phyloP scores from a whole-genome alignment of 2,329 filamentous ascomycete species.

The Penicillium sp. region DNA sequence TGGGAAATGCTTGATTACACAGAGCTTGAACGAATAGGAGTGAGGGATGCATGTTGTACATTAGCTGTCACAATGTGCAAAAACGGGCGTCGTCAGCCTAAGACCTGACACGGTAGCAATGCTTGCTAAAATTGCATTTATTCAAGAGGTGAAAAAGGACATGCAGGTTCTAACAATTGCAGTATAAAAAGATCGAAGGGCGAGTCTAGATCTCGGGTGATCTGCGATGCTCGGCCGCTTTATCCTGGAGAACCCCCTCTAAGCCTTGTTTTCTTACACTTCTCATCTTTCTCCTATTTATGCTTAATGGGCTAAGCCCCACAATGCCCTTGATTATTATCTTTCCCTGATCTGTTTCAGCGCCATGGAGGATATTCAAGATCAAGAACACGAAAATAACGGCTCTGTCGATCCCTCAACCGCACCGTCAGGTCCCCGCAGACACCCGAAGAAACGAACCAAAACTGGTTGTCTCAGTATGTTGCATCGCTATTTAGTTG shows the following conservation, averaged over 20 bases:
- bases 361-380: neutral
- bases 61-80: neutral
- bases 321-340: neutral
- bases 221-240: slow-evolving; percentile 10
- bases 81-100: neutral
- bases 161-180: neutral
- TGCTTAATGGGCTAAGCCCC: neutral
- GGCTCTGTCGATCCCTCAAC: slow-evolving; percentile 14
- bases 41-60: neutral
- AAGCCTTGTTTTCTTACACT: neutral
- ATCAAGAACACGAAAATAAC: neutral
- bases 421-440: slow-evolving; percentile 23
- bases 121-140: neutral
- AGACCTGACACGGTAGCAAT: neutral
- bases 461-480: slow-evolving; percentile 91
- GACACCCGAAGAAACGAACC: slow-evolving; percentile 66
- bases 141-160: neutral
- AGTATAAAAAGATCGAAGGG: neutral
- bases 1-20: neutral
- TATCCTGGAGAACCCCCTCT: neutral
- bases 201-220: slow-evolving; percentile 1
- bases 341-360: neutral
- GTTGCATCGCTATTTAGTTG: slow-evolving; percentile 36
- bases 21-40: neutral
- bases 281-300: neutral